Percentiles rank a stretch among this genome's conserved stretches.
These are phyloP conservation scores for Spathaspora gorwiae DNA, from an alignment of 805 yeast species.

Conservation along the genomic window DNA sequence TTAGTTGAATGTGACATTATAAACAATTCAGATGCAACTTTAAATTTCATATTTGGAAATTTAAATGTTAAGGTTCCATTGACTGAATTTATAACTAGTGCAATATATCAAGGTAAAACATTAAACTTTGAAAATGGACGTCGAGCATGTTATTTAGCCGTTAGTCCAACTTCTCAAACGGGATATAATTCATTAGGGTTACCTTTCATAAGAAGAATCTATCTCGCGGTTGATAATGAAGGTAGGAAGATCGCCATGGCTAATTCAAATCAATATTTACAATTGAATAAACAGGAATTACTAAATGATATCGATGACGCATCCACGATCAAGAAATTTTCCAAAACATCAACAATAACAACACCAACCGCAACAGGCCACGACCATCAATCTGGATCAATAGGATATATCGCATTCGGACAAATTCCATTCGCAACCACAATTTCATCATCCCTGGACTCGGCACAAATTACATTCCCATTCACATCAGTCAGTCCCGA, in stretches of 20 bases:
- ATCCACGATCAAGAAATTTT: neutral
- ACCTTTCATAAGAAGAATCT: constrained; percentile 49
- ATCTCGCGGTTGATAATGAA: constrained; percentile 62
- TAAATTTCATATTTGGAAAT: constrained; percentile 52
- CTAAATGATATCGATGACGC: constrained; percentile 2
- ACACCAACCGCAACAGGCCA: neutral
- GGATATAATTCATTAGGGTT: constrained; percentile 59
- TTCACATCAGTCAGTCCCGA: constrained; percentile 4
- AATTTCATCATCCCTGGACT: neutral
- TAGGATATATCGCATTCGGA: constrained; percentile 35
- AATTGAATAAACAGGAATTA: constrained; percentile 1
- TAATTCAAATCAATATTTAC: constrained; percentile 30
- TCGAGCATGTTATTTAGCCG: constrained; percentile 51
- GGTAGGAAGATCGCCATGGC: constrained; percentile 54
- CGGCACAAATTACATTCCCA: constrained; percentile 7
- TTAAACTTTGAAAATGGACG: constrained; percentile 51
- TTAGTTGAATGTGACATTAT: constrained; percentile 54
- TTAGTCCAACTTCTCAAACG: constrained; percentile 42
- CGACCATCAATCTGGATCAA: constrained; percentile 10
- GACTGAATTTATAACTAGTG: constrained; percentile 39
- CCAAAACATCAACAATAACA: neutral
- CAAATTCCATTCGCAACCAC: constrained; percentile 49
- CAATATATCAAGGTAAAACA: constrained; percentile 27
- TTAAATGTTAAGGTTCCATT: constrained; percentile 48
- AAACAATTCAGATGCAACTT: constrained; percentile 42